Percentiles rank a stretch among this genome's conserved stretches.
These are phyloP conservation scores for Capsicum pubescens DNA, from an alignment of 257 asterid species.

Conservation along the genomic window DNA sequence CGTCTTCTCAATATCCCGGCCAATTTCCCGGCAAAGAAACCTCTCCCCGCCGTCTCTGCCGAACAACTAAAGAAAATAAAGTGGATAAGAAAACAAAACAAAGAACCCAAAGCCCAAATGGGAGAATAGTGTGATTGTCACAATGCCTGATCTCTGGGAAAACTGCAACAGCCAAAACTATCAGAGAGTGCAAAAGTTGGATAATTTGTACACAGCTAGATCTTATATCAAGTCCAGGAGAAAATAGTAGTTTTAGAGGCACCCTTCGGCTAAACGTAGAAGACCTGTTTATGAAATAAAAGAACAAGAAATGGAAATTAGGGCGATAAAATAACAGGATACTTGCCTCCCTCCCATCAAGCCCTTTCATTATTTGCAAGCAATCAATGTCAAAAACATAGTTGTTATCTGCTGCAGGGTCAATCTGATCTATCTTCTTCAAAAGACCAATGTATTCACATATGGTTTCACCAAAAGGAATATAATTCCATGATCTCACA, in stretches of 20 bases:
- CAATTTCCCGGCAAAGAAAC: slow-evolving; percentile 64
- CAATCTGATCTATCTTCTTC: slow-evolving; percentile 56
- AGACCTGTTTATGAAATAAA: neutral
- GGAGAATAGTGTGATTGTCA: neutral
- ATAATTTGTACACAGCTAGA: no score
- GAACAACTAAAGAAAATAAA: slow-evolving; percentile 4
- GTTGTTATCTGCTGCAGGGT: no score
- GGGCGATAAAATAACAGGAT: neutral
- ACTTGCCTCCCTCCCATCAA: slow-evolving; percentile 85
- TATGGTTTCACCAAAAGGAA: slow-evolving; percentile 81
- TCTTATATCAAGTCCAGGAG: no score
- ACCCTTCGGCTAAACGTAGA: neutral
- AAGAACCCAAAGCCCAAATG: neutral
- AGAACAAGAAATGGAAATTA: neutral
- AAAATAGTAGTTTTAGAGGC: no score
- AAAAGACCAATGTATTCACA: slow-evolving; percentile 84
- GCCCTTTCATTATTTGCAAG: slow-evolving; percentile 85
- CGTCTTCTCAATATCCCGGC: slow-evolving; percentile 45
- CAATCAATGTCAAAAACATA: no score
- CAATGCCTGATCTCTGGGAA: no score
- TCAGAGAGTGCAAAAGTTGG: no score
- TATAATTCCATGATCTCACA: slow-evolving; percentile 85
- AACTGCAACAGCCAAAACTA: no score
- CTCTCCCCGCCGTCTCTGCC: slow-evolving; percentile 77
- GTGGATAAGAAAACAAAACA: slow-evolving; percentile 25